These are phyloP conservation scores for Candida coleopterorum DNA, from an alignment of 805 yeast species.

Conservation along the genomic window DNA sequence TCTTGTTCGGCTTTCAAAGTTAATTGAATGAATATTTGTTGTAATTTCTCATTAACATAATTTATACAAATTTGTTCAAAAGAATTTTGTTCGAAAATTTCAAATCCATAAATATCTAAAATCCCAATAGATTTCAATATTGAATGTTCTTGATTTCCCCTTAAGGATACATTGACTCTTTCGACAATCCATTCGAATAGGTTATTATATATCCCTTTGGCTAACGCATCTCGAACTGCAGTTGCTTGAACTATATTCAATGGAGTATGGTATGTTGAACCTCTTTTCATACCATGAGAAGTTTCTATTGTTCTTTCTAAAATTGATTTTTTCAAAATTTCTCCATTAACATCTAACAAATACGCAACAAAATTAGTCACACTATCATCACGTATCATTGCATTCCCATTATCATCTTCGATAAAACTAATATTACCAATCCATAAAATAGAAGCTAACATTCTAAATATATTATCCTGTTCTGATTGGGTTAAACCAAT, in stretches of 20 bases:
- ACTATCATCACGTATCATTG: constrained; percentile 74
- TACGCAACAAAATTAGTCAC: constrained; percentile 96
- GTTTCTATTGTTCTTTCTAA: constrained; percentile 86
- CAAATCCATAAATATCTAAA: constrained; percentile 93
- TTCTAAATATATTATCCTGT: constrained; percentile 84
- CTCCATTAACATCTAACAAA: constrained; percentile 73
- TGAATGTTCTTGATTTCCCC: constrained; percentile 33
- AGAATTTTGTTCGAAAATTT: constrained; percentile 90
- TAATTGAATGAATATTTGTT: constrained; percentile 92
- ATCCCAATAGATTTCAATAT: constrained; percentile 84
- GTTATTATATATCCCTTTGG: constrained; percentile 89
- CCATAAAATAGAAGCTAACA: constrained; percentile 86
- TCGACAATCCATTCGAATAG: constrained; percentile 95
- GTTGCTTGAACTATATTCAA: constrained; percentile 87
- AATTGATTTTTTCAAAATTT: constrained; percentile 59
- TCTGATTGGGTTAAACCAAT: constrained; percentile 81
- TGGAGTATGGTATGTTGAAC: constrained; percentile 92
- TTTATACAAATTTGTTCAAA: constrained; percentile 95
- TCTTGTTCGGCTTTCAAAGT: constrained; percentile 97
- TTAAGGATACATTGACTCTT: constrained; percentile 77
- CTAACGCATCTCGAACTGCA: constrained; percentile 92
- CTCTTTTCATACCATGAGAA: constrained; percentile 81
- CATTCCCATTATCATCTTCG: constrained; percentile 85
- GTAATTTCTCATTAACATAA: constrained; percentile 92
- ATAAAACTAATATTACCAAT: constrained; percentile 84